phyloP scores from a whole-genome alignment of 169 alveolate species.

The Plasmodium gaboni region DNA sequence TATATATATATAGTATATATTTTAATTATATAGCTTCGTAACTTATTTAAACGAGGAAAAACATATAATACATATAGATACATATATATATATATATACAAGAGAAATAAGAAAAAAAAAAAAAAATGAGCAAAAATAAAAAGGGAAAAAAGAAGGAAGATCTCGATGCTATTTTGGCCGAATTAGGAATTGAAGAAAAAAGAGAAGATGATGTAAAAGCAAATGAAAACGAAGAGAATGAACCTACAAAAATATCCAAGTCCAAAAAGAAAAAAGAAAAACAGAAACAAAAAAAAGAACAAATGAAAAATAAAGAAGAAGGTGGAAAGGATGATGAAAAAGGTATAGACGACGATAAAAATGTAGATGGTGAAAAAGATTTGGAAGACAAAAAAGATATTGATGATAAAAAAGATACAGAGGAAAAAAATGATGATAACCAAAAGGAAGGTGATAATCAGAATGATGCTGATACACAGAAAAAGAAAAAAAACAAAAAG shows the following conservation, averaged over 20 bases:
- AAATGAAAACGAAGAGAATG: conserved; percentile 37
- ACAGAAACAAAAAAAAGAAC: conserved; percentile 71
- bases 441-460: conserved; percentile 65
- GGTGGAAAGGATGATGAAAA: conserved; percentile 26
- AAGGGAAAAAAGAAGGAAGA: conserved; percentile 68
- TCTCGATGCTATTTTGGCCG: conserved; percentile 50
- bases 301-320: conserved; percentile 65
- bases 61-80: too few relatives aligned
- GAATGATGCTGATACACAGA: conserved; percentile 58
- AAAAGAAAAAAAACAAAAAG: conserved; percentile 79
- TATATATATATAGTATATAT: too few relatives aligned
- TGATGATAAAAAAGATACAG: conserved; percentile 52
- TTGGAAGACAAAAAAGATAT: not conserved
- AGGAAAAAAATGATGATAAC: conserved; percentile 15
- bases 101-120: conserved; percentile 1
- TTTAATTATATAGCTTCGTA: too few relatives aligned
- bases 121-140: conserved; percentile 69
- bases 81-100: not conserved
- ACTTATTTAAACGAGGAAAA: too few relatives aligned
- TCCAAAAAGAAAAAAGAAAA: conserved; percentile 77
- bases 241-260: conserved; percentile 30
- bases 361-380: not conserved
- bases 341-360: conserved; percentile 41
- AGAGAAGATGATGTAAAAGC: conserved; percentile 72
- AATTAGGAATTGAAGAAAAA: conserved; percentile 55